Evolutionary conservation across 1,284 basidiomycete genomes (phyloP).

Genomic region (Spongispora temasekensis): DNA sequence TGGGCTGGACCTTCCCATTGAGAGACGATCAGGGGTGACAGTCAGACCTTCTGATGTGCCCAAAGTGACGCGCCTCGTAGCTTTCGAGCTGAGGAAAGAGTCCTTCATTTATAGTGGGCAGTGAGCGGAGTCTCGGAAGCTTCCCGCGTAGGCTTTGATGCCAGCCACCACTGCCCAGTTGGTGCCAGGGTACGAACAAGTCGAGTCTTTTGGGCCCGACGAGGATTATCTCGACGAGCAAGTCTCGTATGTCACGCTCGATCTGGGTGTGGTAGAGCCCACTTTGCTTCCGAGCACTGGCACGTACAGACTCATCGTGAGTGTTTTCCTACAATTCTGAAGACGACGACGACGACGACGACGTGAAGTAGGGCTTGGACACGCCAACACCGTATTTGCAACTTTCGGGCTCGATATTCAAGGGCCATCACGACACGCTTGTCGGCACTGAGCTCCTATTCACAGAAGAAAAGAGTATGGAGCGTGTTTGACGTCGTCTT

Average conservation of each 20-base stretch:
- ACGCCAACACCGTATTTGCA: conserved; percentile 74
- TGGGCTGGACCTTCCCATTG: too few relatives aligned
- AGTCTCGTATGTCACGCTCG: conserved; percentile 67
- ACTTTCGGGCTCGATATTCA: conserved; percentile 73
- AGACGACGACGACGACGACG: conserved; percentile 1
- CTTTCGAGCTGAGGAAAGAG: too few relatives aligned
- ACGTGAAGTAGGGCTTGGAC: conserved; percentile 74
- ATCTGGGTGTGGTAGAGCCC: conserved; percentile 70
- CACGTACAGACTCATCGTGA: conserved; percentile 69
- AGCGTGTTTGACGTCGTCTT: background rate
- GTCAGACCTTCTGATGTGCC: too few relatives aligned
- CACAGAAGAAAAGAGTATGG: conserved; percentile 58
- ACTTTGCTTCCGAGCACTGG: conserved; percentile 68
- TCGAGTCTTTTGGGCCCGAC: conserved; percentile 58
- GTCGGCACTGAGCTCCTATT: conserved; percentile 68
- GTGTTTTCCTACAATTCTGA: conserved; percentile 28
- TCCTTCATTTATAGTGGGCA: too few relatives aligned
- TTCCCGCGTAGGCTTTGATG: too few relatives aligned
- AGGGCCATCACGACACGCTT: conserved; percentile 62
- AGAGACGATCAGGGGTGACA: too few relatives aligned
- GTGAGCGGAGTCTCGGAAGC: too few relatives aligned
- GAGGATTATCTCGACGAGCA: conserved; percentile 68
- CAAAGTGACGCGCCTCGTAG: too few relatives aligned
- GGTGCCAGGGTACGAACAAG: conserved; percentile 59
- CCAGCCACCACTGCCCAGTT: too few relatives aligned